A percentile compares a stretch with the other conserved stretches of the same genome.
phyloP scores from a whole-genome alignment of 2,329 filamentous ascomycete species.

The Claviceps digitariae region DNA sequence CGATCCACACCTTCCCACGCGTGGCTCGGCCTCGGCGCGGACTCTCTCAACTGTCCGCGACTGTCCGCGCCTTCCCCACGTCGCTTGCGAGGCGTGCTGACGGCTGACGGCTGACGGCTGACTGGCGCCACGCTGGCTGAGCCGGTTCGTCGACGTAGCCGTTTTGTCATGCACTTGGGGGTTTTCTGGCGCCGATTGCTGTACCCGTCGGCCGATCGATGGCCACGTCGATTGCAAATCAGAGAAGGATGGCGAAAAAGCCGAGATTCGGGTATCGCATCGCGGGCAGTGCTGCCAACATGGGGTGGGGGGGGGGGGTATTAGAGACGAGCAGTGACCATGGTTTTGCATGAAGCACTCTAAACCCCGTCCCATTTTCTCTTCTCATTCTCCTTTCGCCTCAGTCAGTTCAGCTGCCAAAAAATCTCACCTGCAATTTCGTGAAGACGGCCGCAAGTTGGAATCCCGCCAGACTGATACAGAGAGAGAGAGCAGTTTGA shows the following conservation, averaged over 20 bases:
- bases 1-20: not conserved
- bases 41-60: not conserved
- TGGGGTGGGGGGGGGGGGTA: too few relatives aligned
- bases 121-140: not conserved
- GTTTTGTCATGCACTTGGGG: not conserved
- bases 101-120: too few relatives aligned
- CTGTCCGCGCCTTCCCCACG: not conserved
- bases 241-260: too few relatives aligned
- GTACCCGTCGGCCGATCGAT: not conserved
- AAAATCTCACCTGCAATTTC: too few relatives aligned
- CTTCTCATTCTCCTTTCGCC: too few relatives aligned
- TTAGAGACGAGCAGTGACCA: too few relatives aligned
- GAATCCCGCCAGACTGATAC: too few relatives aligned
- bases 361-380: too few relatives aligned
- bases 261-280: not conserved
- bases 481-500: not conserved
- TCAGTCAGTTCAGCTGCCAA: too few relatives aligned
- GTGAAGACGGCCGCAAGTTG: too few relatives aligned
- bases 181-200: not conserved
- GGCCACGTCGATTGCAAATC: not conserved
- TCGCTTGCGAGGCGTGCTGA: too few relatives aligned
- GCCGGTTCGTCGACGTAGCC: not conserved
- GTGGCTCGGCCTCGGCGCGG: not conserved
- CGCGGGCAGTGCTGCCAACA: not conserved
- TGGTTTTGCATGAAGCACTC: too few relatives aligned